Conservation (phyloP, 176 grass and related monocot species). For the Cenchrus purpureus region DNA sequence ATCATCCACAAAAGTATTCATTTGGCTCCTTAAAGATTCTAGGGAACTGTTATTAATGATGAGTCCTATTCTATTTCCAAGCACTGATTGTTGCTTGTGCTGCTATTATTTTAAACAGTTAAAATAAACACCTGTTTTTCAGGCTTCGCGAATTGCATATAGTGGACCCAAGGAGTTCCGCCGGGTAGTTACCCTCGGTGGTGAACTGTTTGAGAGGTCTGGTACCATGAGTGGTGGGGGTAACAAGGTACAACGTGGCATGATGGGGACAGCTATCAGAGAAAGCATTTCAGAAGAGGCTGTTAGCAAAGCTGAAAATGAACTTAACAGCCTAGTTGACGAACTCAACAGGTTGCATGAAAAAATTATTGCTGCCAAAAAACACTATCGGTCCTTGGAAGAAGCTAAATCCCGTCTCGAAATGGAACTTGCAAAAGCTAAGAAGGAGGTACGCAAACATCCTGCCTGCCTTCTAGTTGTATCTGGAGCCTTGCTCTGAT, state of each 20-base stretch:
- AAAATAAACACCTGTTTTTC: conserved; percentile 41
- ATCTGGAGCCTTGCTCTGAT: neutral
- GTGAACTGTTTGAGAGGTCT: conserved; percentile 88
- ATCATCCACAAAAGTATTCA: conserved; percentile 9
- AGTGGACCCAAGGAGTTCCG: conserved; percentile 69
- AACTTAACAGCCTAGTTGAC: conserved; percentile 66
- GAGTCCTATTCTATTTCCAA: conserved; percentile 17
- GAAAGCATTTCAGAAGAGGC: conserved; percentile 73
- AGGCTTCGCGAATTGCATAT: conserved; percentile 95
- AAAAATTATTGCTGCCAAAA: conserved; percentile 68
- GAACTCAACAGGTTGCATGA: conserved; percentile 66
- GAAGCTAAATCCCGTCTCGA: conserved; percentile 59
- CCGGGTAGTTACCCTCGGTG: conserved; percentile 83
- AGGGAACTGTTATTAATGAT: neutral
- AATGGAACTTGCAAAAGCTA: conserved; percentile 85
- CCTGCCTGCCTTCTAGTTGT: conserved; percentile 17
- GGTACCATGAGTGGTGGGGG: conserved; percentile 97
- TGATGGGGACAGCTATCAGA: conserved; percentile 83
- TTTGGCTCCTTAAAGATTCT: neutral
- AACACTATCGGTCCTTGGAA: conserved; percentile 59
- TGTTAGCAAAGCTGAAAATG: conserved; percentile 62
- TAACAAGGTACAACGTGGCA: conserved; percentile 67
- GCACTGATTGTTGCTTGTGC: neutral
- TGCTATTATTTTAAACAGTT: conserved; percentile 15
- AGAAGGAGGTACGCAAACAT: conserved; percentile 69